These are phyloP conservation scores for Podochytrium sp. DNA, from an alignment of 192 early-diverging fungal genomes.

Conservation along the genomic window DNA sequence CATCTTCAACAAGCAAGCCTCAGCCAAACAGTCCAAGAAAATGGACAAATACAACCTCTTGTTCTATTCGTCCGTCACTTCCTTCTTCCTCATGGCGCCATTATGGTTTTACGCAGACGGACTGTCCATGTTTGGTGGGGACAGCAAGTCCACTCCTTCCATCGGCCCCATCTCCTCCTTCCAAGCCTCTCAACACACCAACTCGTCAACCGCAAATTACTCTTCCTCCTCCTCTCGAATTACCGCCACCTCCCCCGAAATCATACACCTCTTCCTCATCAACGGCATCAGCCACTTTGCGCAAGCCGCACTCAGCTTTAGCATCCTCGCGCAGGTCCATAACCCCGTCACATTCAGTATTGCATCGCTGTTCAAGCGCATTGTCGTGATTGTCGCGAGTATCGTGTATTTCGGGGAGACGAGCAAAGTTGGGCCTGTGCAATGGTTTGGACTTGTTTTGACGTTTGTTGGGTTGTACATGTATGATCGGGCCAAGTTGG, in stretches of 20 bases:
- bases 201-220: conserved; percentile 5
- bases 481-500: conserved; percentile 80
- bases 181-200: background rate
- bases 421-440: conserved; percentile 53
- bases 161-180: conserved; percentile 10
- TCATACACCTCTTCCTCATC: conserved; percentile 65
- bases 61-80: conserved; percentile 78
- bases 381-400: conserved; percentile 82
- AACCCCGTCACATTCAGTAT: conserved; percentile 85
- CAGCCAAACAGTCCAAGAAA: conserved; percentile 45
- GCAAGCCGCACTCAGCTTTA: conserved; percentile 83
- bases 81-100: conserved; percentile 78
- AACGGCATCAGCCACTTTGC: conserved; percentile 84
- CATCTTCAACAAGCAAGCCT: conserved; percentile 57
- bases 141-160: background rate
- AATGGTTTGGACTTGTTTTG: conserved; percentile 74
- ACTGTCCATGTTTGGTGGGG: conserved; percentile 23
- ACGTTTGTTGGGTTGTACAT: conserved; percentile 85
- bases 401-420: conserved; percentile 85
- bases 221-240: conserved; percentile 14
- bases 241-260: conserved; percentile 17
- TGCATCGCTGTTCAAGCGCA: conserved; percentile 84
- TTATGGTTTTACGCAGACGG: conserved; percentile 81
- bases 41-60: conserved; percentile 88
- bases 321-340: conserved; percentile 71